Base-by-base conservation (phyloP, 495 filamentous ascomycete species). In the Aspergillus ellipticus region DNA sequence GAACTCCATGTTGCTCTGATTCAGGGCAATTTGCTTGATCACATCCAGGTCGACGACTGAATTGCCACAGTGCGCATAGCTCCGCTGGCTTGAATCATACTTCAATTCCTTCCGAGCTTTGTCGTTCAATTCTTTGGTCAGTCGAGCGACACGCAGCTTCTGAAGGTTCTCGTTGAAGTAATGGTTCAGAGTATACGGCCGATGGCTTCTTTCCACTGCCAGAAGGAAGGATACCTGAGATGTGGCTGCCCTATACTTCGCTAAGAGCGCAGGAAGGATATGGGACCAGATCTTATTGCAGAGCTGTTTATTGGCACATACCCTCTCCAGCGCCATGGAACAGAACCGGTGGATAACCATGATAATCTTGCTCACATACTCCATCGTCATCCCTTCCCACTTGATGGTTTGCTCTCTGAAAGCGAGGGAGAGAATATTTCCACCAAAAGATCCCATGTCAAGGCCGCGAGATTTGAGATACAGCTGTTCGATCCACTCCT, bases 331-430 rank as follows among this genome's bases (percentile, higher is more conserved):
- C 0, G 73, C 55, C 2, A 55, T 57, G 0, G 57, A 24, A 24
- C 81, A 81, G 57, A 82, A 87, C 3, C 20, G 52, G 33, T 85
- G 77, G 0, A 84, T 71, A 2, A 66, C 45, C 13, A 53, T 42
- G 19, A 84, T 76, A 4, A 79, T 62, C 28, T 72, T 60, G 39
- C 68, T 73, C n/a, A 82, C 67, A 52, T 84, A 80, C 0, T 65
- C 67, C 7, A 69, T 29, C 0, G 79, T 74, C 6, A 87, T 65
- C 1, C 22, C 29, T 0, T 69, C 58, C 83, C 81, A 87, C 26
- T 82, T 84, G 4, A 43, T 59, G 0, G 81, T 79, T 57, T 87
- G 82, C 33, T 82, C 73, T 28, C 74, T 77, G 65, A 84, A 80
- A 3, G 78, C 65, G 8, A 57, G 76, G 0, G 69, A 61, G 6